Base-by-base conservation (phyloP, 768 basidiomycete species). In the Kwoniella pini region DNA sequence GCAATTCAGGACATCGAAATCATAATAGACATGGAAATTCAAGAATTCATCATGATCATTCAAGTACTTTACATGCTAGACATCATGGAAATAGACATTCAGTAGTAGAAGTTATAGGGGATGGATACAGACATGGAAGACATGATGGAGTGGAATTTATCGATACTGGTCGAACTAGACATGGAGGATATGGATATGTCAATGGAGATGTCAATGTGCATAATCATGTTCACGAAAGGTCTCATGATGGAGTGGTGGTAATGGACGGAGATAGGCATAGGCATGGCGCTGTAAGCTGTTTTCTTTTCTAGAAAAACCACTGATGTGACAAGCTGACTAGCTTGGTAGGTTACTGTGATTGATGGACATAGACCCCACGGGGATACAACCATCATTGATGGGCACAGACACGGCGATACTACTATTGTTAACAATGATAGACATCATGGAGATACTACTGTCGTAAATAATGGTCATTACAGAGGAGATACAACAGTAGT, bases 51-150 rank as follows among this genome's bases (percentile, higher is more conserved):
- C 40, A 60, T 45, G 59, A 36, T 3, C 43, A 62, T 33, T 33
- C 26, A 6, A 42, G 51, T n/a, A 24, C n/a, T n/a, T n/a, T 44
- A 9, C 57, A 59, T n/a, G 58, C 33, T 1, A 42, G 57, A 52
- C 49, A 50, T 11, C 57, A 52, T 24, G 17, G 44, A 21, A 39
- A 57, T 22, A 39, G 52, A 39, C 59, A 61, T 27, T 54, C 59
- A 0, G 45, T 61, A 4, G 48, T 61, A 12, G 59, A 61, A n/a
- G 59, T 61, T 10, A 54, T 61, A 21, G 59, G 59, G 3, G 52
- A 61, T 51, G 59, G 45, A 7, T 30, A 39, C 24, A 50, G 57
- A 26, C 45, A 57, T 33, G 54, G 54, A 10, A 46, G 57, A 58
- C 27, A 50, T 27, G 46, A 38, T 31, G 24, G 27, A n/a, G 42